Percentiles rank a stretch among this genome's conserved stretches.
Conservation (phyloP, 202 grass and related monocot species). For the Sporobolus alterniflorus region DNA sequence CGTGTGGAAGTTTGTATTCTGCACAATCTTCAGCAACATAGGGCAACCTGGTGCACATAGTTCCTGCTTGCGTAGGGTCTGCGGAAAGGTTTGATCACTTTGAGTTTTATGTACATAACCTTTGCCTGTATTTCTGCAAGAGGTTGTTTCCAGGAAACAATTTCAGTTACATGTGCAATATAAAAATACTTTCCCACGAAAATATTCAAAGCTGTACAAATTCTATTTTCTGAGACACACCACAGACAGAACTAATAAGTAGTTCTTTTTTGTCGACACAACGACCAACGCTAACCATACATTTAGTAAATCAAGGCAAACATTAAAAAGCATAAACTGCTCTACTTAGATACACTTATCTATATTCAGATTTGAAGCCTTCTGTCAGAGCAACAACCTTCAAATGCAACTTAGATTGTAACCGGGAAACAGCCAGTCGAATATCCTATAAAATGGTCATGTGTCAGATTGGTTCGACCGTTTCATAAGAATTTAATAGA, state of each 20-base stretch:
- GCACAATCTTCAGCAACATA: too few relatives aligned
- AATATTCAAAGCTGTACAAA: conserved; percentile 39
- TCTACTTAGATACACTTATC: conserved; percentile 46
- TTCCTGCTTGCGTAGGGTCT: too few relatives aligned
- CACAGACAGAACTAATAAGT: conserved; percentile 29
- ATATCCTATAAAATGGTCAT: conserved; percentile 79
- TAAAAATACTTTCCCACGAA: not conserved
- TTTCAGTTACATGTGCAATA: not conserved
- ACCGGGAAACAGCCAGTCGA: conserved; percentile 64
- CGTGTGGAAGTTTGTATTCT: conserved; percentile 2
- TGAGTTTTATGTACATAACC: too few relatives aligned
- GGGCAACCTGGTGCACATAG: too few relatives aligned
- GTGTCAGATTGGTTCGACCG: not conserved
- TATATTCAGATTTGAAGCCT: conserved; percentile 88
- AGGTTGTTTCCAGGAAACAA: too few relatives aligned
- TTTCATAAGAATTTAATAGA: conserved; percentile 9
- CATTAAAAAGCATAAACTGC: conserved; percentile 34
- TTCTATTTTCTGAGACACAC: conserved; percentile 32
- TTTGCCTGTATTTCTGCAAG: too few relatives aligned
- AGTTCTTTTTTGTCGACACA: not conserved
- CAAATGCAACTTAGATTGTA: conserved; percentile 75
- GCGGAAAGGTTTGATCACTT: too few relatives aligned
- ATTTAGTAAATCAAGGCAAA: conserved; percentile 31
- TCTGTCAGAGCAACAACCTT: conserved; percentile 91
- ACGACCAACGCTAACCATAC: conserved; percentile 43